phyloP scores from a whole-genome alignment of 208 protist genomes.

The Leishmania martiniquensis region DNA sequence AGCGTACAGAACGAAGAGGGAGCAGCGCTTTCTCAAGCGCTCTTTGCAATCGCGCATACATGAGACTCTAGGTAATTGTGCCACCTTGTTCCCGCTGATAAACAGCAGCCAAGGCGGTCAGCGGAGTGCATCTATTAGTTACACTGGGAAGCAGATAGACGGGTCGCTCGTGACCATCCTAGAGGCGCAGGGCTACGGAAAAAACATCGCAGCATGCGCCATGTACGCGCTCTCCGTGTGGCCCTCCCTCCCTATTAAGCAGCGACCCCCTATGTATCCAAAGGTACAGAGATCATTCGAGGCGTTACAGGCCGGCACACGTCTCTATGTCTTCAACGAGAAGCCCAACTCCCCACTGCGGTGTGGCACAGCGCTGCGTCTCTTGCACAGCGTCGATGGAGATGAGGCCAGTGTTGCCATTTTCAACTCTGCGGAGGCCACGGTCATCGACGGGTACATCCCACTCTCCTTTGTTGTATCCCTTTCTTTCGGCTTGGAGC shows the following conservation, averaged over 20 bases:
- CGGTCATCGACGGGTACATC: slow-evolving; percentile 54
- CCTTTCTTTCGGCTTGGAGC: slow-evolving; percentile 39
- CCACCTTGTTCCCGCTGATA: slow-evolving; percentile 18
- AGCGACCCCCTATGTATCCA: slow-evolving; percentile 36
- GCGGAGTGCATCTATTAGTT: neutral
- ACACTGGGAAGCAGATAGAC: neutral
- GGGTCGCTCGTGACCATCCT: slow-evolving; percentile 10
- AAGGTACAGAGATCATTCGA: slow-evolving; percentile 37
- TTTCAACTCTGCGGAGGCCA: slow-evolving; percentile 35
- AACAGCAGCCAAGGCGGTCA: neutral
- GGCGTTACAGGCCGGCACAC: slow-evolving; percentile 35
- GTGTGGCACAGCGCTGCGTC: slow-evolving; percentile 43
- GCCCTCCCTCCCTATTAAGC: slow-evolving; percentile 34
- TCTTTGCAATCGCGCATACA: slow-evolving; percentile 22
- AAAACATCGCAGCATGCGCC: slow-evolving; percentile 26
- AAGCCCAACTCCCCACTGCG: slow-evolving; percentile 32
- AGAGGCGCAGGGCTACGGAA: slow-evolving; percentile 28
- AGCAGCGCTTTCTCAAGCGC: slow-evolving; percentile 41
- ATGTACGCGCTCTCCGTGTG: slow-evolving; percentile 61
- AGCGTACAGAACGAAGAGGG: slow-evolving; percentile 41
- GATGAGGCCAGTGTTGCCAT: slow-evolving; percentile 60
- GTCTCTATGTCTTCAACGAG: slow-evolving; percentile 57
- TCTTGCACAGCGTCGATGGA: slow-evolving; percentile 41
- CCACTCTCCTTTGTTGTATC: slow-evolving; percentile 47
- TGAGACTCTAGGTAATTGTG: slow-evolving; percentile 17